Base-by-base conservation (phyloP, 2,329 filamentous ascomycete genomes). In the Amauroascus verrucosus region DNA sequence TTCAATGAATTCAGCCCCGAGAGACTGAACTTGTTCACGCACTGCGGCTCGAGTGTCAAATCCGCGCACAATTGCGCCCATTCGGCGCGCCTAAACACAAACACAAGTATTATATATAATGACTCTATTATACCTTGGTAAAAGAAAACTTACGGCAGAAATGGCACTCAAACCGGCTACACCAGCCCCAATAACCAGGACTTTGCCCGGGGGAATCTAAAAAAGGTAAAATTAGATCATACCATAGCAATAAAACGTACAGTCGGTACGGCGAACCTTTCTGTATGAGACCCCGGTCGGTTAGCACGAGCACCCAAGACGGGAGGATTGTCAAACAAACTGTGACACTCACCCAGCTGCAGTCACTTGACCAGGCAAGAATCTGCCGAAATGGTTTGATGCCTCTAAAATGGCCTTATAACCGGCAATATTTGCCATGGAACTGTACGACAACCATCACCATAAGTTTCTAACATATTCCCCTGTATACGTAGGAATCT, bases 381-480 rank as follows among this genome's bases (percentile, higher is more conserved):
- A 95, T 44, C 88, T 82, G 50, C 88, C 88, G 68, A 94, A 95
- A 58, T 85, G 82, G 68, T 95, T 95, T 13, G 87, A 90, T 1
- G 88, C 89, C 68, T 95, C 88, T 41, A 95, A 74, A 1, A 95
- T 87, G 38, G 88, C 89, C 69, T 94, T 95, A 72, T 95, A 95
- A 0, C 89, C 89, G 20, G 88, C 87, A 71, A 95, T 95, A 62
- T 95, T 95, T 56, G 89, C 88, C 89, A 95, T 95, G 8, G 86
- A 93, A 67, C 87, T 89, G 49, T 41, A 35, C 16, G 46, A 50
- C 6, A 49, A 32, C 26, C 43, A 53, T 18, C 24, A 45, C 37
- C 16, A 55, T 52, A 45, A 46, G 50, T 38, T 35, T 43, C 22
- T 6, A 11, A 28, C 2, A 40, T 40, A 51, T 35, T 55, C 2